A percentile compares a stretch with the other conserved stretches of the same genome.
Evolutionary conservation across 1,284 basidiomycete species (phyloP).

Genomic region (Lignosus rhinocerotis): DNA sequence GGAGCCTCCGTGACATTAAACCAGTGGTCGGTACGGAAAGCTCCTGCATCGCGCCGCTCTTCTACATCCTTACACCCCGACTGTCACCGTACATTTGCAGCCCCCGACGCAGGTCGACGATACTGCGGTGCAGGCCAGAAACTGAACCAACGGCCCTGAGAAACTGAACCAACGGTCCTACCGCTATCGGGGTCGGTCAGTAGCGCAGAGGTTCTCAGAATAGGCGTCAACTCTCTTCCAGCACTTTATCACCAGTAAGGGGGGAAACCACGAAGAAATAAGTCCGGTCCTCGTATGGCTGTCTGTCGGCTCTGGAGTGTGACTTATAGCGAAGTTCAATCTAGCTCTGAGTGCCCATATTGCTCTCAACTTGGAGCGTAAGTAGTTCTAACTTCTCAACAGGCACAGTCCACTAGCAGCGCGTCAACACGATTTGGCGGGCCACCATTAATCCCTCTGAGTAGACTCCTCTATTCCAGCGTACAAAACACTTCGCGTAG

Average conservation of each 20-base stretch:
- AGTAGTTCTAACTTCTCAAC: no score
- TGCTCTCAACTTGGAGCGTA: conserved; percentile 3
- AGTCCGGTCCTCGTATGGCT: conserved; percentile 3
- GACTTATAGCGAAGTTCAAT: conserved; percentile 2
- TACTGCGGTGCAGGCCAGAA: no score
- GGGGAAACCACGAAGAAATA: conserved; percentile 3
- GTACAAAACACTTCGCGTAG: background rate
- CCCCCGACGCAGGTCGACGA: no score
- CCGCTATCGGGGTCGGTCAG: no score
- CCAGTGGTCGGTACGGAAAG: background rate
- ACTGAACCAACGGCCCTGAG: no score
- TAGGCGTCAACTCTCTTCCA: background rate
- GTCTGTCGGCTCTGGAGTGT: conserved; percentile 7
- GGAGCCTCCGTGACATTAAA: conserved; percentile 1
- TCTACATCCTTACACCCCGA: no score
- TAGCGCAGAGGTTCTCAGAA: no score
- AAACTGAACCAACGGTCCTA: no score
- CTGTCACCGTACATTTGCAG: no score
- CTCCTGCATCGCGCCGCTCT: no score
- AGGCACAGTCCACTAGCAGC: no score
- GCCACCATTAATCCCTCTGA: background rate
- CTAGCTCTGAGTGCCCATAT: conserved; percentile 8
- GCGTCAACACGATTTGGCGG: conserved; percentile 2
- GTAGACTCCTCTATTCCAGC: background rate
- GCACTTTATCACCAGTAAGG: conserved; percentile 13